These are phyloP conservation scores for Alternaria sp. DNA, from an alignment of 2,329 filamentous ascomycete genomes.

Conservation along the genomic window DNA sequence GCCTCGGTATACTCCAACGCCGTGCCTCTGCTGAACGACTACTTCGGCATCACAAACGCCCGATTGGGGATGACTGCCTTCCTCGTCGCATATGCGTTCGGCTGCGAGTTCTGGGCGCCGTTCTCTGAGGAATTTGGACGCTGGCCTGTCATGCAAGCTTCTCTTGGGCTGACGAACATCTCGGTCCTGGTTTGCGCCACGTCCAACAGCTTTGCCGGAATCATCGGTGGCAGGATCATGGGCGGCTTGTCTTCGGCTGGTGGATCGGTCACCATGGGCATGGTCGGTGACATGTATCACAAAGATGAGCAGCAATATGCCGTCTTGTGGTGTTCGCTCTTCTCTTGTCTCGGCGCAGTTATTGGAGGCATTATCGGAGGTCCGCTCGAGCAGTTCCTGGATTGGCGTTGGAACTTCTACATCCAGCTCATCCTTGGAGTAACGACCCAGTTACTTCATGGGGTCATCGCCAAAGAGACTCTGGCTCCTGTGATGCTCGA, in stretches of 20 bases:
- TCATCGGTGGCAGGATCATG: constrained; percentile 64
- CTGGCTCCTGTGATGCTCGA: constrained; percentile 77
- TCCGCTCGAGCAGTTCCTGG: constrained; percentile 67
- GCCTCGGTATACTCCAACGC: constrained; percentile 62
- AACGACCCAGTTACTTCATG: constrained; percentile 69
- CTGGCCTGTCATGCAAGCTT: constrained; percentile 78
- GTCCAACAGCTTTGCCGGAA: constrained; percentile 62
- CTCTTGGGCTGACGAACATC: constrained; percentile 61
- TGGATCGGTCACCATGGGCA: constrained; percentile 67
- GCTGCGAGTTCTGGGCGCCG: constrained; percentile 82
- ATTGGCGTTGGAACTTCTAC: constrained; percentile 81
- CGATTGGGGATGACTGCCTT: constrained; percentile 73
- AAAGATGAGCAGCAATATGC: constrained; percentile 70
- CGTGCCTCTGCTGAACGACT: constrained; percentile 58
- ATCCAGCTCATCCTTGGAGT: constrained; percentile 80
- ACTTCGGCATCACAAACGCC: constrained; percentile 48
- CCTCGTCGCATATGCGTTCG: constrained; percentile 79
- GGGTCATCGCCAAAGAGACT: constrained; percentile 75
- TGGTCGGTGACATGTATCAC: constrained; percentile 68
- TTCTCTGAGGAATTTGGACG: constrained; percentile 82
- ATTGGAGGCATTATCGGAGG: constrained; percentile 67
- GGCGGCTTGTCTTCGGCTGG: constrained; percentile 60
- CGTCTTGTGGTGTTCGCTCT: constrained; percentile 62
- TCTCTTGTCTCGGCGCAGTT: constrained; percentile 69
- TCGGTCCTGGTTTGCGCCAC: constrained; percentile 66